These are phyloP conservation scores for Mortierella sp. DNA, from an alignment of 371 early-diverging fungal genomes.

Conservation along the genomic window DNA sequence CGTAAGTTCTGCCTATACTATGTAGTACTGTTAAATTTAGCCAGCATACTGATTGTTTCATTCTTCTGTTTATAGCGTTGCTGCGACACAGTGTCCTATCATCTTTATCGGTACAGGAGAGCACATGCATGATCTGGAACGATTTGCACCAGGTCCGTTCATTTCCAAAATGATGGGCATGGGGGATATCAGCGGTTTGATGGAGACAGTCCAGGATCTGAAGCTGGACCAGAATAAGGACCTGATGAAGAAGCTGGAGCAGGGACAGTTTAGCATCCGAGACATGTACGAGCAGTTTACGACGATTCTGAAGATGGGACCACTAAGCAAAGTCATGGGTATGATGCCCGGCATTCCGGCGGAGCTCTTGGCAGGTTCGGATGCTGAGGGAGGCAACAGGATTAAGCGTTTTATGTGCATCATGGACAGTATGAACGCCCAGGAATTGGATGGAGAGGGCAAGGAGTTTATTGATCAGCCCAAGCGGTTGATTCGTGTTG, in stretches of 20 bases:
- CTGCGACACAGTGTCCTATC: constrained; percentile 98
- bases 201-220: constrained; percentile 95
- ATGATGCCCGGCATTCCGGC: constrained; percentile 98
- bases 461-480: constrained; percentile 86
- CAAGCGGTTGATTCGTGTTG: constrained; percentile 87
- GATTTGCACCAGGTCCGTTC: constrained; percentile 95
- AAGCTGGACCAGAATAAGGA: constrained; percentile 90
- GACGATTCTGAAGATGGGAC: constrained; percentile 95
- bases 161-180: constrained; percentile 95
- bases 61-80: constrained; percentile 75
- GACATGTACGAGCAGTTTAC: constrained; percentile 98
- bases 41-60: neutral
- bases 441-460: constrained; percentile 95
- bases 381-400: constrained; percentile 82
- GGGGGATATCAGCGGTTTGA: constrained; percentile 96
- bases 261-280: constrained; percentile 93
- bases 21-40: too few species aligned
- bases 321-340: constrained; percentile 95
- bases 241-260: constrained; percentile 93
- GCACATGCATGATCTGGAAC: constrained; percentile 97
- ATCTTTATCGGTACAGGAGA: constrained; percentile 99
- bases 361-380: constrained; percentile 83
- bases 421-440: constrained; percentile 98
- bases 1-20: constrained; percentile 74
- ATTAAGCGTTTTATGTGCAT: constrained; percentile 94